These are phyloP conservation scores for Pseudogymnoascus sp. DNA, from an alignment of 2,329 filamentous ascomycete species.

Conservation along the genomic window DNA sequence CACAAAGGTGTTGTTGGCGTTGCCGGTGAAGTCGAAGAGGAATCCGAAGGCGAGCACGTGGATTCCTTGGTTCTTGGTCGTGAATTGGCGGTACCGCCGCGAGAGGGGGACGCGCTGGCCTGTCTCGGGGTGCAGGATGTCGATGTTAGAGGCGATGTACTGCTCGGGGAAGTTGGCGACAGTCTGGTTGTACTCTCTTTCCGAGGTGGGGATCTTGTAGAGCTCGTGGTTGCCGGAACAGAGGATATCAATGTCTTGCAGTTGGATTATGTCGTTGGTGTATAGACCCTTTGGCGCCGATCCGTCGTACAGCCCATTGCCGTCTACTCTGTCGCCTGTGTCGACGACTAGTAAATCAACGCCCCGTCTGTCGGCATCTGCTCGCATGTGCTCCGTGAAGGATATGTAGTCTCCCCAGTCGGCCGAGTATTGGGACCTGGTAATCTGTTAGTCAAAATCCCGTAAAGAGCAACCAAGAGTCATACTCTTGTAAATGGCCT, in stretches of 20 bases:
- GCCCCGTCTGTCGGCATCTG: conserved; percentile 68
- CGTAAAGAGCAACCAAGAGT: conserved; percentile 4
- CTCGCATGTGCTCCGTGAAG: conserved; percentile 74
- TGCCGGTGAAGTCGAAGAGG: conserved; percentile 85
- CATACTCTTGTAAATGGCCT: conserved; percentile 83
- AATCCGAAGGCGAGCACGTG: conserved; percentile 90
- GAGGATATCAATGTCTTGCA: conserved; percentile 77
- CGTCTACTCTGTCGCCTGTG: conserved; percentile 87
- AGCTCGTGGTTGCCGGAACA: conserved; percentile 93
- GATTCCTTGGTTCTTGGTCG: conserved; percentile 79
- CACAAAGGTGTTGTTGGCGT: conserved; percentile 84
- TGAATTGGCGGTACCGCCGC: conserved; percentile 78
- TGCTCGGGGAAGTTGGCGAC: conserved; percentile 72
- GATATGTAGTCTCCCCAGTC: conserved; percentile 99
- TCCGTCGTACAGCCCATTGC: conserved; percentile 88
- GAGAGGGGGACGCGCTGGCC: conserved; percentile 68
- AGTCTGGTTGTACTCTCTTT: conserved; percentile 69
- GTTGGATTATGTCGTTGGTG: conserved; percentile 76
- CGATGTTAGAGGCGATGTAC: conserved; percentile 87
- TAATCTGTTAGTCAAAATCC: conserved; percentile 12
- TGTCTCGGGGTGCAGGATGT: conserved; percentile 69
- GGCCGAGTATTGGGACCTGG: conserved; percentile 77
- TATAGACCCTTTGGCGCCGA: conserved; percentile 82
- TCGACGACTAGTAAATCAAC: conserved; percentile 85
- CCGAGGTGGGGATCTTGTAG: conserved; percentile 71